These are phyloP conservation scores for Chamaecyparis obtusa DNA, from an alignment of 75 land plant species.

Conservation along the genomic window DNA sequence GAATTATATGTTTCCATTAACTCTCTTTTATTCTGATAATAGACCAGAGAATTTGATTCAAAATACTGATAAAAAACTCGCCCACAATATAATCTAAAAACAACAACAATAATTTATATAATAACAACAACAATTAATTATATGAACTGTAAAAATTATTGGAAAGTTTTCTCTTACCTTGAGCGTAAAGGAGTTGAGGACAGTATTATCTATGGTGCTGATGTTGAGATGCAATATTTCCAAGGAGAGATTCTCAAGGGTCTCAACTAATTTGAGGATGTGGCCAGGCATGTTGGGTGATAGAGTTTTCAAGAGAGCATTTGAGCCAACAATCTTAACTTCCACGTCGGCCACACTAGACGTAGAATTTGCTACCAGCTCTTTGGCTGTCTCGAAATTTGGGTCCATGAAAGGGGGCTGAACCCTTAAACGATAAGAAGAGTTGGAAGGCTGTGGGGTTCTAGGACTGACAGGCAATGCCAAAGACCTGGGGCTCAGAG, in stretches of 20 bases:
- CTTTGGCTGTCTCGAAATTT: constrained; percentile 15
- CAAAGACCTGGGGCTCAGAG: constrained; percentile 36
- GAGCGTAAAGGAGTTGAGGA: constrained; percentile 84
- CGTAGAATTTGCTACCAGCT: constrained; percentile 58
- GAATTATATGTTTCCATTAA: too few relatives aligned
- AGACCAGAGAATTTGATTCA: too few relatives aligned
- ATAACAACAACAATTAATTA: too few relatives aligned
- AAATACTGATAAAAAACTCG: too few relatives aligned
- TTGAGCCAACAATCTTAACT: constrained; percentile 69
- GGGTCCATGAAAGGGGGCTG: not conserved
- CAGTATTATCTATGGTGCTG: constrained; percentile 67
- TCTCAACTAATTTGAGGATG: constrained; percentile 57
- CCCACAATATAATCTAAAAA: too few relatives aligned
- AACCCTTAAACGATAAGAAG: constrained; percentile 33
- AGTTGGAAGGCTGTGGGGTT: constrained; percentile 43
- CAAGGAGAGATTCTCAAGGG: constrained; percentile 69
- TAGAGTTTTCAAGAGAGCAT: constrained; percentile 55
- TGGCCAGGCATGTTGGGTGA: constrained; percentile 65
- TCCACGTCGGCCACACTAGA: constrained; percentile 65
- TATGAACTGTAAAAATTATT: too few relatives aligned
- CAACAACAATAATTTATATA: too few relatives aligned
- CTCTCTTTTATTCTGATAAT: too few relatives aligned
- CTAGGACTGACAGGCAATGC: constrained; percentile 53
- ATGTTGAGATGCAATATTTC: constrained; percentile 72
- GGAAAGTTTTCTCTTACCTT: constrained; percentile 44